Evolutionary conservation across 176 grass and related monocot genomes (phyloP).

Genomic region (Otatea glauca): DNA sequence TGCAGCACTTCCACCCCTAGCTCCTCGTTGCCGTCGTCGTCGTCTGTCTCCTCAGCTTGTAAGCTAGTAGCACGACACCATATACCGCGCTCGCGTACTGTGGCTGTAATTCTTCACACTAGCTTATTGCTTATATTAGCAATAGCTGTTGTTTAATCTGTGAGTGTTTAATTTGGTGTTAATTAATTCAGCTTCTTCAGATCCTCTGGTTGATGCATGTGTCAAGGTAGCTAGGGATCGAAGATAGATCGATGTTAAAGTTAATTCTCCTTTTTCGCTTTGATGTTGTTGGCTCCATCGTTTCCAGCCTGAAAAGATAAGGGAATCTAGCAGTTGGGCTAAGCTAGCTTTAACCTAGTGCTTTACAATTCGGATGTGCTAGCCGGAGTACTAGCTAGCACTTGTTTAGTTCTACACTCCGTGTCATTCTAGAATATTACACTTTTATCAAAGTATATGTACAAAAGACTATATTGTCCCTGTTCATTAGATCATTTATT

Average conservation of each 20-base stretch:
- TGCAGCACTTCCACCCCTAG: slow-evolving; percentile 67
- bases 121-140: not conserved
- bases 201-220: slow-evolving; percentile 18
- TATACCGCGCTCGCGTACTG: not conserved
- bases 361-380: slow-evolving; percentile 35
- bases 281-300: not conserved
- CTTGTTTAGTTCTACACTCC: not conserved
- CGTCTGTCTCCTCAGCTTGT: not conserved
- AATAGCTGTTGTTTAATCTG: not conserved
- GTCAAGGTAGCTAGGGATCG: not conserved
- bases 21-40: not conserved
- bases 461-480: too few relatives aligned
- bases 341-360: slow-evolving; percentile 36
- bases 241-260: not conserved
- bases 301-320: slow-evolving; percentile 40
- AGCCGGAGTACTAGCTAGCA: not conserved
- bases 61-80: not conserved
- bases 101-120: not conserved
- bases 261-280: slow-evolving; percentile 13
- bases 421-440: too few relatives aligned
- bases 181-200: slow-evolving; percentile 20
- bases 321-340: slow-evolving; percentile 39
- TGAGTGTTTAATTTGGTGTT: not conserved
- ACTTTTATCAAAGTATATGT: too few relatives aligned
- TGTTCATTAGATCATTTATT: too few relatives aligned